A percentile compares a stretch with the other conserved stretches of the same genome.
phyloP scores from a whole-genome alignment of 352 stramenopile species.

The Pythium rhizo-oryzae region DNA sequence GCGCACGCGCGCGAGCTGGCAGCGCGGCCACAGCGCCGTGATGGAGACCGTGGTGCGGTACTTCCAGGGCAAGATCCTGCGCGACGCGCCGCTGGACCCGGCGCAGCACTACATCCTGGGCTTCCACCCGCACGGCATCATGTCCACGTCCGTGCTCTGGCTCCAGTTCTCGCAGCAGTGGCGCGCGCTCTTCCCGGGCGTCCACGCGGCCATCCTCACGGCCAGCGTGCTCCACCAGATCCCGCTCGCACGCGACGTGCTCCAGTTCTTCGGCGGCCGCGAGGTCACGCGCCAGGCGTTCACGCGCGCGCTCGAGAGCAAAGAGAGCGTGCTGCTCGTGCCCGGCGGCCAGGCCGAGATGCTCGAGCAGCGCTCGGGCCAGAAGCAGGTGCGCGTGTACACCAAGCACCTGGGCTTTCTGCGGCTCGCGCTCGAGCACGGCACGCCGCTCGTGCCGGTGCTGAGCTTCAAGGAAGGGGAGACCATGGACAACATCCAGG shows the following conservation, averaged over 20 bases:
- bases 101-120: slow-evolving; percentile 69
- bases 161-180: slow-evolving; percentile 77
- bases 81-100: slow-evolving; percentile 54
- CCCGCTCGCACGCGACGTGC: slow-evolving; percentile 67
- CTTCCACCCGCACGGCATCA: slow-evolving; percentile 85
- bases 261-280: slow-evolving; percentile 75
- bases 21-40: slow-evolving; percentile 42
- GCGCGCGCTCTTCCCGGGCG: slow-evolving; percentile 61
- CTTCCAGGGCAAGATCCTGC: slow-evolving; percentile 68
- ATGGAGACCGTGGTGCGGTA: slow-evolving; percentile 67
- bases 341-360: slow-evolving; percentile 84
- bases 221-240: slow-evolving; percentile 85
- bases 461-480: slow-evolving; percentile 85
- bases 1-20: slow-evolving; percentile 50
- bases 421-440: slow-evolving; percentile 76
- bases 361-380: slow-evolving; percentile 63
- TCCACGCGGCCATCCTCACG: slow-evolving; percentile 70
- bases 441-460: slow-evolving; percentile 69
- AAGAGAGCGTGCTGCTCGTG: slow-evolving; percentile 75
- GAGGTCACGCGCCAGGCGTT: slow-evolving; percentile 79
- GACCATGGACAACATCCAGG: slow-evolving; percentile 81
- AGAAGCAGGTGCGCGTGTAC: slow-evolving; percentile 70
- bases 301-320: slow-evolving; percentile 43
- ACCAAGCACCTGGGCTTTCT: slow-evolving; percentile 84
- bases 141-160: slow-evolving; percentile 75